Base-by-base conservation (phyloP, 768 basidiomycete species). In the Pleurotus giganteus region DNA sequence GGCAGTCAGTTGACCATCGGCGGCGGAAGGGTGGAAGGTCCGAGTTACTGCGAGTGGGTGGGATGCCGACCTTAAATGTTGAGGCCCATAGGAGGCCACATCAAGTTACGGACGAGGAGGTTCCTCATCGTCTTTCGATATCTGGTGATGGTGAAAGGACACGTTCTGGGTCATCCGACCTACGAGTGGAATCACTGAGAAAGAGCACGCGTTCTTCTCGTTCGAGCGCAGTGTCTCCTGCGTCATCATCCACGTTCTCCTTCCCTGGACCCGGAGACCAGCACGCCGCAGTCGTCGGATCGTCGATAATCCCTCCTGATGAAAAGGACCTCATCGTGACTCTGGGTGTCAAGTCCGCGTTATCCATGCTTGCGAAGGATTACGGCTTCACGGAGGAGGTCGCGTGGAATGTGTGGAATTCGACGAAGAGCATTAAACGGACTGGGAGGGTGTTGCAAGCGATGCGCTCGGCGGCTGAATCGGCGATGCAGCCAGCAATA, bases 341-440 rank as follows among this genome's bases (percentile, higher is more conserved):
- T 5, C 37, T 51, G 19, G 49, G 49, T 26, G 49, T 51, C 1
- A 9, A 24, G 11, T 29, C 49, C 4, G 49, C 49, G 29, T n/a
- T 51, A 13, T n/a, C 31, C 21, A 29, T 23, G 15, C 31, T 51
- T 37, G 49, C 77, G 0, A 60, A 66, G 17, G 77, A 78, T 28
- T 77, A 81, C 37, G 75, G 75, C 13, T 77, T 78, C 55, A 65
- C 63, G 11, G 61, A 73, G 41, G 66, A 69, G 2, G 71, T 78
- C 4, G 78, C 79, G 17, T 65, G 70, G 47, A 63, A 64, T 12
- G 67, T 80, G 26, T 79, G 73, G 57, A 31, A 61, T 7, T 29
- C 59, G 0, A 63, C 71, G 19, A 58, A 65, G 44, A 74, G 67
- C 54, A 60, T 84, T 15, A 55, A 63, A 12, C 64, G 67, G 52